These are phyloP conservation scores for Russula abietina DNA, from an alignment of 768 basidiomycete species.

Conservation along the genomic window DNA sequence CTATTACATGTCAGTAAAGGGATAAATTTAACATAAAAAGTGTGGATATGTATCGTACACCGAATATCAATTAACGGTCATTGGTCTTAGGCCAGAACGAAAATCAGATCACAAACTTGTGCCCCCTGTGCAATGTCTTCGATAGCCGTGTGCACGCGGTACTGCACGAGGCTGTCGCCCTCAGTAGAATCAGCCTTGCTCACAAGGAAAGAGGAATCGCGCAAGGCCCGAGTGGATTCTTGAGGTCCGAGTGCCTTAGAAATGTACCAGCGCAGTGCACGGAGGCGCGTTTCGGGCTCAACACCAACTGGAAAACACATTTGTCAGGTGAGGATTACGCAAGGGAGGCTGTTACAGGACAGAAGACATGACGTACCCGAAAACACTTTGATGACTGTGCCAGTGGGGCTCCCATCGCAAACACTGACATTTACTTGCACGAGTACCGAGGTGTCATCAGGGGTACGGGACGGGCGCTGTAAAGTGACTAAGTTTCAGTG, in stretches of 20 bases:
- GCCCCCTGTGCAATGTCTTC: constrained; percentile 13
- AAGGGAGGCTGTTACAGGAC: not conserved
- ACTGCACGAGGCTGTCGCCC: constrained; percentile 1
- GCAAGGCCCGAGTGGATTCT: constrained; percentile 13
- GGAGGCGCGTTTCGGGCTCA: constrained; percentile 19
- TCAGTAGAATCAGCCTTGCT: not conserved
- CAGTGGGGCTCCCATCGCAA: not conserved
- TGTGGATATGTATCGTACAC: not conserved
- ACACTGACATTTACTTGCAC: constrained; percentile 17
- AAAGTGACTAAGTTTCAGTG: not conserved
- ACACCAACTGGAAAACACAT: constrained; percentile 1
- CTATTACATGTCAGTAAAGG: not conserved
- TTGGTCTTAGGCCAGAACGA: constrained; percentile 15
- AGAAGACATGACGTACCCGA: not conserved
- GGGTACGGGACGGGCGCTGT: constrained; percentile 10
- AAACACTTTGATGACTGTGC: constrained; percentile 5
- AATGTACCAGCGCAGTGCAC: constrained; percentile 21
- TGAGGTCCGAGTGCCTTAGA: constrained; percentile 15
- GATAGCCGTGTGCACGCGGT: constrained; percentile 17
- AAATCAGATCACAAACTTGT: constrained; percentile 10
- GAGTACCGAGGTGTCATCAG: not conserved
- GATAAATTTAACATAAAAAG: constrained; percentile 3
- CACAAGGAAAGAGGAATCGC: constrained; percentile 15
- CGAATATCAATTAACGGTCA: not conserved
- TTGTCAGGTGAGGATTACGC: not conserved